Conservation (phyloP, 495 filamentous ascomycete genomes). For the Penicillium argentinense region DNA sequence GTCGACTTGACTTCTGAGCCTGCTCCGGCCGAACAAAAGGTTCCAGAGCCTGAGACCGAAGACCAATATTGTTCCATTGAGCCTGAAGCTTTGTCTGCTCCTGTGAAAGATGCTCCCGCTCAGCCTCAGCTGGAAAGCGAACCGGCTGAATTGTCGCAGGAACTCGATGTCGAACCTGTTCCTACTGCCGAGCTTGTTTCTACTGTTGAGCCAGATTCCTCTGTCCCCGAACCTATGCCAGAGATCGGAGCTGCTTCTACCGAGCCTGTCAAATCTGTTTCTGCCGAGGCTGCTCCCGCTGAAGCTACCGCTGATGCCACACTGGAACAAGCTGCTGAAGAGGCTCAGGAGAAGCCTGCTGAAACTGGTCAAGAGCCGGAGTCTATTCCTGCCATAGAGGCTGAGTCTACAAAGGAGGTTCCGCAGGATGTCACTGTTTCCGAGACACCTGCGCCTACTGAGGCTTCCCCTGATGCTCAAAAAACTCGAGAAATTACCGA, state of each 20-base stretch:
- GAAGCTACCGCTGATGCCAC: not conserved
- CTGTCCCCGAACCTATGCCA: not conserved
- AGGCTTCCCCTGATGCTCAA: slow-evolving; percentile 2
- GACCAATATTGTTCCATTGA: slow-evolving; percentile 4
- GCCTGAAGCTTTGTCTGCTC: not conserved
- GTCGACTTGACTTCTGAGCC: slow-evolving; percentile 18
- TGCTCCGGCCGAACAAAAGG: slow-evolving; percentile 1
- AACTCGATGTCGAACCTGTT: slow-evolving; percentile 5
- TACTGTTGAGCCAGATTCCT: too few relatives aligned
- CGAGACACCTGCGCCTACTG: not conserved
- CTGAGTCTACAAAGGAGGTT: slow-evolving; percentile 1
- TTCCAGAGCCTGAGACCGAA: not conserved
- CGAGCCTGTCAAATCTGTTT: not conserved
- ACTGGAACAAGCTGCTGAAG: slow-evolving; percentile 4
- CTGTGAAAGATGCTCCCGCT: not conserved
- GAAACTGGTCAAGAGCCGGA: not conserved
- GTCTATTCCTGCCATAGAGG: not conserved
- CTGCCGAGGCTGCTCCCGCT: not conserved
- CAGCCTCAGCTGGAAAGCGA: slow-evolving; percentile 3
- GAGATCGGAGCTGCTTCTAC: not conserved
- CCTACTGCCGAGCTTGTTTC: not conserved
- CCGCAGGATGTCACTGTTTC: not conserved
- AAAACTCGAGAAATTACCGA: slow-evolving; percentile 6
- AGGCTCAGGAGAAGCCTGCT: slow-evolving; percentile 2
- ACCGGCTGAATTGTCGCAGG: slow-evolving; percentile 2